Conservation (phyloP, 257 asterid genomes). For the Craterostigma plantagineum region DNA sequence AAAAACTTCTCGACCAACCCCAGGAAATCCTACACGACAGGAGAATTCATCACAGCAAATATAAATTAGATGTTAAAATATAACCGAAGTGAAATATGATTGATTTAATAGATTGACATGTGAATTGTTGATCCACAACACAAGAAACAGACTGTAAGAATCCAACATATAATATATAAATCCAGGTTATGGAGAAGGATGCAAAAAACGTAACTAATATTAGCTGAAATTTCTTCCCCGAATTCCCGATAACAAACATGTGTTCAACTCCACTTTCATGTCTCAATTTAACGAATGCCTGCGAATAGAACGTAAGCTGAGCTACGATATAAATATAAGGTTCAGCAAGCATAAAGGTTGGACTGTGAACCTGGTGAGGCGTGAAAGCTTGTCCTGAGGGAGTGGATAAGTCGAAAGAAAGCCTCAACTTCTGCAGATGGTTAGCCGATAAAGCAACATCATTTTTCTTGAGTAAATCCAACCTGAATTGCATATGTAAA, state of each 20-base stretch:
- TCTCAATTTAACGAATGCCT: constrained; percentile 72
- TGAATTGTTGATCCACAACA: no score
- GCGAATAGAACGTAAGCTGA: constrained; percentile 15
- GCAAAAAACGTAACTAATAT: constrained; percentile 42
- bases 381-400: constrained; percentile 59
- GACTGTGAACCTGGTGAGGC: constrained; percentile 73
- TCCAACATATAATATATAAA: constrained; percentile 5
- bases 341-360: constrained; percentile 3
- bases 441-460: constrained; percentile 60
- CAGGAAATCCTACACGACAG: constrained; percentile 94
- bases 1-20: constrained; percentile 86
- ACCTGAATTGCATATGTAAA: constrained; percentile 22
- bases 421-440: constrained; percentile 79
- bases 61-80: no score
- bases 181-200: background rate
- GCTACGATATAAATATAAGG: constrained; percentile 4
- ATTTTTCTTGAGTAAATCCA: constrained; percentile 37
- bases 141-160: background rate
- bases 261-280: constrained; percentile 87
- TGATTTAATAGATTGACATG: no score
- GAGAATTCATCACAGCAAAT: constrained; percentile 2
- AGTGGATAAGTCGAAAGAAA: constrained; percentile 59
- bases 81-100: no score
- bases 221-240: constrained; percentile 55
- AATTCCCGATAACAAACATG: constrained; percentile 63